Base-by-base conservation (phyloP, 257 asterid species). In the Solanum pennellii region DNA sequence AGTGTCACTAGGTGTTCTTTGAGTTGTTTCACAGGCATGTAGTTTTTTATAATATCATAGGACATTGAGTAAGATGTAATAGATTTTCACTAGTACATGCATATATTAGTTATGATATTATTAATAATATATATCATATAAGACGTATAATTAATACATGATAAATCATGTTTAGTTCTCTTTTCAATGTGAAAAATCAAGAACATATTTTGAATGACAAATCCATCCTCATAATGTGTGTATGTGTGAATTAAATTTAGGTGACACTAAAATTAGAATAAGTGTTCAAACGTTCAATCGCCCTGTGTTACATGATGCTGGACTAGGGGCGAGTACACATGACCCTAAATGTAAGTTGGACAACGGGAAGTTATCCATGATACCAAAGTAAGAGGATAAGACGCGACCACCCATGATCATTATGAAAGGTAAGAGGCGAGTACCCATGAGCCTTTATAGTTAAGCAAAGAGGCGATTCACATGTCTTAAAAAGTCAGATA, bases 1-100 rank as follows among this genome's bases (percentile, higher is more conserved):
- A 45, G 92, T 90, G 20, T 90, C 92, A 1, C 88, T 86, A 6
- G 92, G 92, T 49, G 92, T 90, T 83, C 90, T 90, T 83, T 90
- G 90, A 21, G 88, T 88, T 72, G 87, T 90, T 84, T 88, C 90
- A n/a, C 88, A 90, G 88, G 92, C 87, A 84, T 1, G 11, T 39
- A 62, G n/a, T 4, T 7, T 77, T 14, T 25, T 76, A 13, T 41
- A 20, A 59, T 21, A 59, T 3, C 3, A 7, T 27, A 1, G 1
- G 18, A 21, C 27, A 1, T 21, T 59, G 9, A 27, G 25, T 59
- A 20, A 21, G 23, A 20, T 56, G 65, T 56, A 7, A 7, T 56
- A 56, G 65, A 7, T 49, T 47, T 47, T 49, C 8, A 47, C 56
- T 47, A 47, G 14, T 47, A 47, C 56, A 11, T 44, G 49, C 49